Evolutionary conservation across 2,329 filamentous ascomycete genomes (phyloP).

Genomic region (Scytalidium lignicola): DNA sequence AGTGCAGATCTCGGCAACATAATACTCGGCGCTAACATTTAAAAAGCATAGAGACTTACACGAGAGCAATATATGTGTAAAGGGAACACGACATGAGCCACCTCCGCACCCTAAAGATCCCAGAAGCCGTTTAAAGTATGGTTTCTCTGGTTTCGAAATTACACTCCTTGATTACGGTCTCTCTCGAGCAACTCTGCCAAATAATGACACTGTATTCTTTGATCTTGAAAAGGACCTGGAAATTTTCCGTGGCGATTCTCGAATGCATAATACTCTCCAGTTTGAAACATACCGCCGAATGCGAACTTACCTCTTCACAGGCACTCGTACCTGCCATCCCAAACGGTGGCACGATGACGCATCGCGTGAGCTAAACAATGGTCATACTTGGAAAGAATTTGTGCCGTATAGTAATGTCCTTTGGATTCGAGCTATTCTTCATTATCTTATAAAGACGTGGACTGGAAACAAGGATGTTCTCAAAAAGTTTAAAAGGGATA

Average conservation of each 20-base stretch:
- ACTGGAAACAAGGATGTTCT: slow-evolving; percentile 41
- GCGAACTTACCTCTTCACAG: slow-evolving; percentile 19
- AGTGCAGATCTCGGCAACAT: no score
- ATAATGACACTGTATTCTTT: slow-evolving; percentile 41
- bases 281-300: slow-evolving; percentile 53
- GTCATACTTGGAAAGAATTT: slow-evolving; percentile 44
- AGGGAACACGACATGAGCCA: slow-evolving; percentile 1
- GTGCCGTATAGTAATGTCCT: slow-evolving; percentile 60
- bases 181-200: slow-evolving; percentile 48
- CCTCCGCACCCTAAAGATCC: slow-evolving; percentile 14
- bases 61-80: slow-evolving; percentile 58
- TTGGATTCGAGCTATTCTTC: slow-evolving; percentile 51
- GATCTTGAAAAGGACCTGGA: slow-evolving; percentile 56
- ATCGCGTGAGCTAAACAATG: slow-evolving; percentile 1
- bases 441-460: slow-evolving; percentile 4
- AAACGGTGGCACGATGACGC: slow-evolving; percentile 11
- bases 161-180: slow-evolving; percentile 63
- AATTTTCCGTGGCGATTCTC: slow-evolving; percentile 48
- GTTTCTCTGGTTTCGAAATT: slow-evolving; percentile 56
- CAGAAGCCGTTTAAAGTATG: slow-evolving; percentile 35
- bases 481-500: slow-evolving; percentile 40
- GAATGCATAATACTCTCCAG: slow-evolving; percentile 32
- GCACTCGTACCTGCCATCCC: slow-evolving; percentile 7
- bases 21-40: neutral
- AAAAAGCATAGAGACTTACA: slow-evolving; percentile 58